These are phyloP conservation scores for Dothistroma pini DNA, from an alignment of 2,329 filamentous ascomycete genomes.

Conservation along the genomic window DNA sequence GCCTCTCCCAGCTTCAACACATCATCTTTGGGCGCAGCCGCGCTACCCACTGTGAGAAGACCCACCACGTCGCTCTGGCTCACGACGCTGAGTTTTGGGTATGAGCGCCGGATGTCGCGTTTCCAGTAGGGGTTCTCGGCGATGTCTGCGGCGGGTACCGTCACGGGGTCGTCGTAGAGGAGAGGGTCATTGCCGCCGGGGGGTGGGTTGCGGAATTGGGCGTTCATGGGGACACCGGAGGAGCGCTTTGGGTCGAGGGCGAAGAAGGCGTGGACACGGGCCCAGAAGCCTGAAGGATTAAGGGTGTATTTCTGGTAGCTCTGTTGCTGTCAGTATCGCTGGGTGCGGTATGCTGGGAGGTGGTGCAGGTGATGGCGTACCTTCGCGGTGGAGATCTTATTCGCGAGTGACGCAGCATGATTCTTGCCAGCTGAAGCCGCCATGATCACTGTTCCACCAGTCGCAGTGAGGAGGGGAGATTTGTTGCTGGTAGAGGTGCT, in stretches of 20 bases:
- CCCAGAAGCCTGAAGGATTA: constrained; percentile 86
- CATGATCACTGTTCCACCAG: constrained; percentile 10
- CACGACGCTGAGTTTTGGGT: constrained; percentile 75
- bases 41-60: constrained; percentile 80
- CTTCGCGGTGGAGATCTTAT: constrained; percentile 18
- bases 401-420: constrained; percentile 15
- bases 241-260: constrained; percentile 85
- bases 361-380: constrained; percentile 13
- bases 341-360: not conserved
- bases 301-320: constrained; percentile 83
- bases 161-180: constrained; percentile 77
- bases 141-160: constrained; percentile 77
- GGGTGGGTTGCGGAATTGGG: constrained; percentile 82
- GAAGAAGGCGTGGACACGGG: constrained; percentile 70
- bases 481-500: constrained; percentile 7
- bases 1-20: constrained; percentile 68
- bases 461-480: not conserved
- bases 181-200: constrained; percentile 69
- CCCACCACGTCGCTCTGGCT: constrained; percentile 81
- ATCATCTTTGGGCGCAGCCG: constrained; percentile 74
- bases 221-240: constrained; percentile 87
- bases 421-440: constrained; percentile 21
- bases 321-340: constrained; percentile 8
- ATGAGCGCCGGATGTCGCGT: constrained; percentile 78
- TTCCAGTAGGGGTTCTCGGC: constrained; percentile 97